A percentile compares a stretch with the other conserved stretches of the same genome.
These are phyloP conservation scores for Abortiporus biennis DNA, from an alignment of 1,284 basidiomycete genomes.

Conservation along the genomic window DNA sequence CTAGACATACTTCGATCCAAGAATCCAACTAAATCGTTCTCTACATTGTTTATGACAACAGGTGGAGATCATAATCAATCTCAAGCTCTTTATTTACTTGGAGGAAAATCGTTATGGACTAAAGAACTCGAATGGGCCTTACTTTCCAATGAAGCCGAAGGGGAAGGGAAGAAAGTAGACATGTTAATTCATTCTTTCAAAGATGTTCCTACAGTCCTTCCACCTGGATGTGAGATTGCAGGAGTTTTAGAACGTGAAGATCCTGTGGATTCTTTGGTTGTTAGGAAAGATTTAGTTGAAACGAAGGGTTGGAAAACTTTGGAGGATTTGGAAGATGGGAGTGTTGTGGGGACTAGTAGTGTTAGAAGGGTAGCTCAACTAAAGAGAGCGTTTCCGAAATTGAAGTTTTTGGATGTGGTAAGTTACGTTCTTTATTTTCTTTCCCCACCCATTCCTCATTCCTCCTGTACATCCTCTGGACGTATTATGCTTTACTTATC, in stretches of 20 bases:
- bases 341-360: constrained; percentile 91
- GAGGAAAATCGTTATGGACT: constrained; percentile 91
- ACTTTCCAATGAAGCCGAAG: constrained; percentile 47
- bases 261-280: constrained; percentile 85
- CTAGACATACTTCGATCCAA: constrained; percentile 47
- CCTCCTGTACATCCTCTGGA: too few species aligned
- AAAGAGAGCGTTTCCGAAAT: constrained; percentile 70
- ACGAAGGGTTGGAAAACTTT: constrained; percentile 73
- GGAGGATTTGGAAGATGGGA: constrained; percentile 84
- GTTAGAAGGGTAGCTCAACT: constrained; percentile 92
- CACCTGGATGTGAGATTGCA: constrained; percentile 80
- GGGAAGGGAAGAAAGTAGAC: too few species aligned
- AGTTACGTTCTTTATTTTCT: constrained; percentile 36
- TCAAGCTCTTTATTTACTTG: constrained; percentile 73
- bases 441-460: too few species aligned
- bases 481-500: too few species aligned
- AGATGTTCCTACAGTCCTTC: constrained; percentile 88
- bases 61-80: constrained; percentile 91
- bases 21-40: constrained; percentile 47
- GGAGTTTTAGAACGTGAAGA: constrained; percentile 88
- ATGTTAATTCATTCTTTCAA: constrained; percentile 94
- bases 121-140: constrained; percentile 90
- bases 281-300: constrained; percentile 25
- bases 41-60: constrained; percentile 83
- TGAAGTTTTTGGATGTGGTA: constrained; percentile 89